These are phyloP conservation scores for Debaryomyces fabryi DNA, from an alignment of 1,139 yeast genomes.

Conservation along the genomic window DNA sequence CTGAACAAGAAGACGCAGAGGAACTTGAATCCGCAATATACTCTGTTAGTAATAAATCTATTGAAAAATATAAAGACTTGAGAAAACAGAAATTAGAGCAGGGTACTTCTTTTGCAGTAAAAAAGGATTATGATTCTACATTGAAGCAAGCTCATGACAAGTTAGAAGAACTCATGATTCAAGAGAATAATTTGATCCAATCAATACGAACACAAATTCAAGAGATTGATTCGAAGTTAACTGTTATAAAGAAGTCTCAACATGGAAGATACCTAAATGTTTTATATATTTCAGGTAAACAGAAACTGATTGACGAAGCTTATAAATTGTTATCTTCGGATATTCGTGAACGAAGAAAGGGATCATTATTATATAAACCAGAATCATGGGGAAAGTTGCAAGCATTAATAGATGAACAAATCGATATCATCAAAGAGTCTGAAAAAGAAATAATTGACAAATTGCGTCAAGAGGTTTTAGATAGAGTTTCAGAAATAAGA, in stretches of 20 bases:
- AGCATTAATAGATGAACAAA: slow-evolving; percentile 25
- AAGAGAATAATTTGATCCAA: slow-evolving; percentile 27
- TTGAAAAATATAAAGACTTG: slow-evolving; percentile 23
- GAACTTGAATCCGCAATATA: slow-evolving; percentile 15
- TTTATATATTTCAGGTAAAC: slow-evolving; percentile 36
- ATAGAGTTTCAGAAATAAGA: slow-evolving; percentile 45
- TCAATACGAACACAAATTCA: slow-evolving; percentile 23
- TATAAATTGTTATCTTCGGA: slow-evolving; percentile 19
- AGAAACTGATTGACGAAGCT: slow-evolving; percentile 28
- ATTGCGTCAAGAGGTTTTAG: slow-evolving; percentile 43
- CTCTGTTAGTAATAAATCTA: slow-evolving; percentile 21
- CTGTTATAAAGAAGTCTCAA: slow-evolving; percentile 29
- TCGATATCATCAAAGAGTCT: slow-evolving; percentile 31
- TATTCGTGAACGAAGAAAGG: slow-evolving; percentile 32
- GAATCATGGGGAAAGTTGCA: slow-evolving; percentile 37
- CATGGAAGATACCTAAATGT: slow-evolving; percentile 38
- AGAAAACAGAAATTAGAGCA: slow-evolving; percentile 9
- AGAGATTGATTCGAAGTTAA: slow-evolving; percentile 33
- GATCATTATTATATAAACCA: slow-evolving; percentile 35
- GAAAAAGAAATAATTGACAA: slow-evolving; percentile 50
- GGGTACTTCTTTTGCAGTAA: slow-evolving; percentile 27
- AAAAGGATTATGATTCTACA: slow-evolving; percentile 29
- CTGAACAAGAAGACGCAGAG: slow-evolving; percentile 3
- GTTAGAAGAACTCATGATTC: slow-evolving; percentile 28
- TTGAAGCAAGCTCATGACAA: slow-evolving; percentile 35